Conservation (phyloP, 2,329 filamentous ascomycete genomes). For the Fusarium temperatum region DNA sequence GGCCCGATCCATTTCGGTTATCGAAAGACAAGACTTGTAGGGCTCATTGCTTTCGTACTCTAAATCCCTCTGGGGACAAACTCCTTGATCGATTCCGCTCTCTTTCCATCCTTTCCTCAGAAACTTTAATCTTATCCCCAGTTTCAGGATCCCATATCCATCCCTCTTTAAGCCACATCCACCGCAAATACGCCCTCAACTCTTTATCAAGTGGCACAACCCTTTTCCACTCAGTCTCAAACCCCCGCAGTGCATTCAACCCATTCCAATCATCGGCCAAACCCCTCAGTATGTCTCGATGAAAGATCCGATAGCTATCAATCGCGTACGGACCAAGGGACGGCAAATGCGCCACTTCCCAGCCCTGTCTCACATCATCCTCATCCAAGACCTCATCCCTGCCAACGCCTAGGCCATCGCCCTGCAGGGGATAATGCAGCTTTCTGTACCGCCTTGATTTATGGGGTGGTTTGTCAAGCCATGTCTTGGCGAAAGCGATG, state of each 20-base stretch:
- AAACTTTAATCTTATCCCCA: neutral
- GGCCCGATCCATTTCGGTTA: neutral
- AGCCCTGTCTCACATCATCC: constrained; percentile 15
- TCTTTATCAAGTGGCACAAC: constrained; percentile 30
- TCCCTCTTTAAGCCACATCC: constrained; percentile 29
- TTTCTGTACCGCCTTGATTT: constrained; percentile 11
- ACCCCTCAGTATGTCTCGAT: constrained; percentile 12
- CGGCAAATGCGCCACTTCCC: constrained; percentile 28
- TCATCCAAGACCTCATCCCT: constrained; percentile 10
- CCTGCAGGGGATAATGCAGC: constrained; percentile 17
- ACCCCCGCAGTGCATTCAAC: rapidly evolving
- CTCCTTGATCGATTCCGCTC: neutral
- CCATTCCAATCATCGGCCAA: constrained; percentile 13
- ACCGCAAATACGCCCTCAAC: constrained; percentile 14
- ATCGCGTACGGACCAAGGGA: constrained; percentile 26
- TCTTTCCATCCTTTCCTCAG: neutral
- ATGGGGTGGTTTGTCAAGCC: constrained; percentile 6
- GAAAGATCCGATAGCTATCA: constrained; percentile 30
- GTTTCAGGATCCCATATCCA: constrained; percentile 33
- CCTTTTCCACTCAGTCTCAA: constrained; percentile 30
- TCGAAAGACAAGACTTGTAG: neutral
- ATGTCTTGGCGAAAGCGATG: constrained; percentile 20
- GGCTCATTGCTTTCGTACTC: neutral
- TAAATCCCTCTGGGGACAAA: neutral
- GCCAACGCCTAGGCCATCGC: constrained; percentile 1